Evolutionary conservation across 768 basidiomycete genomes (phyloP).

Genomic region (Boletus rubropictus): DNA sequence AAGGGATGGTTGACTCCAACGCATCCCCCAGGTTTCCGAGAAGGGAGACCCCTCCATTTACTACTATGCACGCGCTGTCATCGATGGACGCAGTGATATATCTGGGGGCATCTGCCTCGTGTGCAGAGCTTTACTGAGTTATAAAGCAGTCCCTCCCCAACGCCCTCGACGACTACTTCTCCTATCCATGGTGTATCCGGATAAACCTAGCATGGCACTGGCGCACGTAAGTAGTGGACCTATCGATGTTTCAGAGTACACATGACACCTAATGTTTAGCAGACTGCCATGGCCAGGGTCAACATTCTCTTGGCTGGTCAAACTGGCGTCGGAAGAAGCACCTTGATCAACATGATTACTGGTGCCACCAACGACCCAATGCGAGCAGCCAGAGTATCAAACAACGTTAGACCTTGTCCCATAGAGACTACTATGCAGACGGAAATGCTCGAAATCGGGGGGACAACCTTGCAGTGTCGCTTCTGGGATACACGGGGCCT

Average conservation of each 20-base stretch:
- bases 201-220: background rate
- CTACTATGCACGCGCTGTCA: background rate
- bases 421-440: conserved; percentile 18
- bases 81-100: conserved; percentile 8
- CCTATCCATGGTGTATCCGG: background rate
- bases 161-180: conserved; percentile 3
- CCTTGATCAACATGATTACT: conserved; percentile 25
- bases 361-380: conserved; percentile 11
- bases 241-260: background rate
- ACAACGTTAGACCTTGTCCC: conserved; percentile 23
- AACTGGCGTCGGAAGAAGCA: conserved; percentile 27
- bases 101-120: conserved; percentile 21
- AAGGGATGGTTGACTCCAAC: background rate
- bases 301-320: conserved; percentile 23
- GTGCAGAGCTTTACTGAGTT: background rate
- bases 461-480: conserved; percentile 8
- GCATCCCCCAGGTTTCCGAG: background rate
- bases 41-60: background rate
- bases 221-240: conserved; percentile 7
- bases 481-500: conserved; percentile 28
- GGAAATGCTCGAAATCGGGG: background rate
- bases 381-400: conserved; percentile 18
- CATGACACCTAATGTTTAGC: background rate
- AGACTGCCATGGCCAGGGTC: conserved; percentile 1
- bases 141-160: conserved; percentile 1